Evolutionary conservation across 2,329 filamentous ascomycete species (phyloP).

Genomic region (Colletotrichum chrysophilum): DNA sequence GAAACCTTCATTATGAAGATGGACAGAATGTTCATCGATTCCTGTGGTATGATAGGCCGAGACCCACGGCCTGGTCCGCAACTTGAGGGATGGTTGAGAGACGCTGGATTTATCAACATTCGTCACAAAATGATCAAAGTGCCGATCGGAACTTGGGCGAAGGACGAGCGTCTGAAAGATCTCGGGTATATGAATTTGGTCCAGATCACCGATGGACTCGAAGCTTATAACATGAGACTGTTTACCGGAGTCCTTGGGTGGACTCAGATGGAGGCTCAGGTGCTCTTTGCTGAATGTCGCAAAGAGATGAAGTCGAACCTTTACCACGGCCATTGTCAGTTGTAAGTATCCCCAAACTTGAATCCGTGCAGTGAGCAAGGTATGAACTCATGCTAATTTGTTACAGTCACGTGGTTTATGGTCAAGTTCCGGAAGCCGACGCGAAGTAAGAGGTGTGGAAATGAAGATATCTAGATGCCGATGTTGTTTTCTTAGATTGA

Average conservation of each 20-base stretch:
- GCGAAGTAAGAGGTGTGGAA: neutral
- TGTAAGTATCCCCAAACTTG: neutral
- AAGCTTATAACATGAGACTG: conserved; percentile 28
- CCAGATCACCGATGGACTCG: conserved; percentile 24
- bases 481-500: no score
- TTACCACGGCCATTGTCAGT: neutral
- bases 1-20: conserved; percentile 7
- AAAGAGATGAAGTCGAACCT: conserved; percentile 26
- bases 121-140: conserved; percentile 32
- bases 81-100: no score
- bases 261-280: conserved; percentile 28
- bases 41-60: no score
- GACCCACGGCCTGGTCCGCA: no score
- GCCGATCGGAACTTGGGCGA: conserved; percentile 42
- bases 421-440: neutral
- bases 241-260: conserved; percentile 34
- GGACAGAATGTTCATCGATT: conserved; percentile 20
- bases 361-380: no score
- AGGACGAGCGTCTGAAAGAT: conserved; percentile 33
- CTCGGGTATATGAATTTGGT: conserved; percentile 28
- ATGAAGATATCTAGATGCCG: no score
- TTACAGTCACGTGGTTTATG: neutral
- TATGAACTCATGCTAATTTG: neutral
- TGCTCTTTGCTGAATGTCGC: conserved; percentile 30
- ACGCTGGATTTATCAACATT: conserved; percentile 41